phyloP scores from a whole-genome alignment of 805 yeast species.

The Candida vaughaniae region DNA sequence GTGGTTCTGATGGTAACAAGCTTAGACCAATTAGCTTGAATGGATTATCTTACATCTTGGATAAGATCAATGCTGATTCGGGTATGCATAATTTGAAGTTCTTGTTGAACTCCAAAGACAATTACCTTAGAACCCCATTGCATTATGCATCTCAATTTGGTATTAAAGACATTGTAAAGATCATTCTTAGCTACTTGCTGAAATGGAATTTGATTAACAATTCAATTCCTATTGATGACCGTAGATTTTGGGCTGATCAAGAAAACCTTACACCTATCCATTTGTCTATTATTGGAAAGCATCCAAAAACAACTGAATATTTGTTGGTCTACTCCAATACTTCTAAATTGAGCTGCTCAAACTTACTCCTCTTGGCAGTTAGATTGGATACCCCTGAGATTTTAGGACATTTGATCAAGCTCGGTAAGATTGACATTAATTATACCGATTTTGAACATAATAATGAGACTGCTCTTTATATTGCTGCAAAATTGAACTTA shows the following conservation, averaged over 20 bases:
- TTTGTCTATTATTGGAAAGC: constrained; percentile 77
- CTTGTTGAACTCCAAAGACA: constrained; percentile 63
- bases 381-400: constrained; percentile 62
- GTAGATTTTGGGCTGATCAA: constrained; percentile 66
- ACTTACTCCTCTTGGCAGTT: constrained; percentile 64
- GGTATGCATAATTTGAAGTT: constrained; percentile 14
- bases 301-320: constrained; percentile 69
- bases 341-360: constrained; percentile 48
- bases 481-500: constrained; percentile 68
- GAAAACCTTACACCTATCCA: constrained; percentile 82
- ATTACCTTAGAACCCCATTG: constrained; percentile 77
- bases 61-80: constrained; percentile 33
- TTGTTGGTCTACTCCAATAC: constrained; percentile 48
- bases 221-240: constrained; percentile 53
- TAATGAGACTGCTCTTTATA: constrained; percentile 77
- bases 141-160: constrained; percentile 92
- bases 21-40: constrained; percentile 25
- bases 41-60: constrained; percentile 60
- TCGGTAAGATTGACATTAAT: constrained; percentile 63
- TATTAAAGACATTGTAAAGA: constrained; percentile 56
- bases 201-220: constrained; percentile 60
- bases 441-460: constrained; percentile 56
- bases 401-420: constrained; percentile 49
- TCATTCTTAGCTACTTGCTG: constrained; percentile 54
- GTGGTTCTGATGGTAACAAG: constrained; percentile 26